These are phyloP conservation scores for Coelastrella sp. DNA, from an alignment of 139 green algal species.

Conservation along the genomic window DNA sequence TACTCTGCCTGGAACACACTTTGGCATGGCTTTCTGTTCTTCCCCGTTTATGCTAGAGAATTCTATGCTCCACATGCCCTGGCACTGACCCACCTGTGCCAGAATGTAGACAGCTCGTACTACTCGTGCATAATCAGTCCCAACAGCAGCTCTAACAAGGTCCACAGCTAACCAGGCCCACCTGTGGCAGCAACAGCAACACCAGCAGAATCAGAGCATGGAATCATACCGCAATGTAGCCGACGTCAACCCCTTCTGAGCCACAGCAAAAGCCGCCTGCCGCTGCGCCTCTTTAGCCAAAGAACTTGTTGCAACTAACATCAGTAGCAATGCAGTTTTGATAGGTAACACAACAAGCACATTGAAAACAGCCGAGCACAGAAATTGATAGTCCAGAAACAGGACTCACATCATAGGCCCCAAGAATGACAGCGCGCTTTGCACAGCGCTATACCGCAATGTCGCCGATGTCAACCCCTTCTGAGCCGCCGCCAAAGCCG, in stretches of 20 bases:
- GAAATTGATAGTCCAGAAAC: no score
- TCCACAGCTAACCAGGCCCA: slow-evolving; percentile 88
- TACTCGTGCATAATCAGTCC: slow-evolving; percentile 85
- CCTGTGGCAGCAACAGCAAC: not conserved
- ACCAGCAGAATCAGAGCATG: slow-evolving; percentile 19
- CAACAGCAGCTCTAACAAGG: slow-evolving; percentile 77
- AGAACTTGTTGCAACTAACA: no score
- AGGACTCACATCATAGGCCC: slow-evolving; percentile 71
- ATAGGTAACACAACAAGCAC: not conserved
- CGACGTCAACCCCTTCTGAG: no score
- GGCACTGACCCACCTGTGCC: slow-evolving; percentile 64
- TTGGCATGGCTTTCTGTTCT: no score
- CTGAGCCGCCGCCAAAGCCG: slow-evolving; percentile 67
- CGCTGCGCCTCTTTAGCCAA: no score
- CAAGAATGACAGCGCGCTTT: slow-evolving; percentile 74
- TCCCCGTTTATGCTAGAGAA: no score
- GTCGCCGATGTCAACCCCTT: slow-evolving; percentile 63
- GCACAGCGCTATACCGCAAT: slow-evolving; percentile 74
- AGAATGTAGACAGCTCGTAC: slow-evolving; percentile 81
- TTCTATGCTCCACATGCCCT: not conserved
- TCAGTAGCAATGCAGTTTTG: no score
- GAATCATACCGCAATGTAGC: slow-evolving; percentile 77
- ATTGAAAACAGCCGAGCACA: no score
- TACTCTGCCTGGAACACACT: no score
- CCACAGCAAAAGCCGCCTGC: no score